phyloP scores from a whole-genome alignment of 768 basidiomycete genomes.

The Suillus ampliporus region DNA sequence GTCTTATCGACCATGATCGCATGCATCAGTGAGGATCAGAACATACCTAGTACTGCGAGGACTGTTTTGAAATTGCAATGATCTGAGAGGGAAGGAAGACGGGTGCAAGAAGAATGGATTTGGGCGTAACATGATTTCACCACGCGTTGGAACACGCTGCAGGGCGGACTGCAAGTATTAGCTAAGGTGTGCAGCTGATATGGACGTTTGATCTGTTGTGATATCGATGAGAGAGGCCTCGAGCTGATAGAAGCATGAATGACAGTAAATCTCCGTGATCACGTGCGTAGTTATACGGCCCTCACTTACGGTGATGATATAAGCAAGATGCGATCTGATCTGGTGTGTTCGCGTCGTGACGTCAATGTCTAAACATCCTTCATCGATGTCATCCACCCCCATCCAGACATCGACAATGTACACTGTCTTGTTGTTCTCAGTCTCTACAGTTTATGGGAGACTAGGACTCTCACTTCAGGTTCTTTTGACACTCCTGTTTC shows the following conservation, averaged over 20 bases:
- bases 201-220: background rate
- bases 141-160: conserved; percentile 4
- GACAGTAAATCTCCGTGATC: background rate
- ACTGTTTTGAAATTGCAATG: background rate
- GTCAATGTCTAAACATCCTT: background rate
- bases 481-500: background rate
- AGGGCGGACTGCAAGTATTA: background rate
- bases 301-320: no score
- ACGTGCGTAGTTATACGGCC: no score
- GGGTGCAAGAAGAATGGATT: background rate
- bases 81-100: background rate
- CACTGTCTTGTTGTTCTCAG: background rate
- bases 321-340: no score
- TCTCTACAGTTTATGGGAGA: background rate
- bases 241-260: conserved; percentile 1
- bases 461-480: background rate
- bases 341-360: no score
- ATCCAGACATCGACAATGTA: conserved; percentile 2
- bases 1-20: background rate
- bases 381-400: background rate
- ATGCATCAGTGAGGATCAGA: background rate
- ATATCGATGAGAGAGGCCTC: background rate
- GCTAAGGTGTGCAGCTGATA: conserved; percentile 1
- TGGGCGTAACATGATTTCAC: background rate
- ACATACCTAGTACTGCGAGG: background rate